Conservation (phyloP, 1,139 yeast species). For the Eremothecium coryli region DNA sequence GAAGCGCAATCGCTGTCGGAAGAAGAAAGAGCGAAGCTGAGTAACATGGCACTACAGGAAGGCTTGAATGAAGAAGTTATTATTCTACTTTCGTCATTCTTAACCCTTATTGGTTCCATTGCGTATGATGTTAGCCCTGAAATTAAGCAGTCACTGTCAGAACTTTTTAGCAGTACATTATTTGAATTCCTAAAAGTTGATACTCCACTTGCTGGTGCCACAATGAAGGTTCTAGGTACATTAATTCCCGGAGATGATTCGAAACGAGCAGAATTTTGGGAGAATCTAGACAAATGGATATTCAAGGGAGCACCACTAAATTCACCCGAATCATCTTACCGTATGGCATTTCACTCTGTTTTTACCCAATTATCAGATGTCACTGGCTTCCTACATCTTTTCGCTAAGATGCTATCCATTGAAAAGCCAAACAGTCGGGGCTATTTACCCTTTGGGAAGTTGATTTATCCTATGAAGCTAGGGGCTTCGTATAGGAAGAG, state of each 20-base stretch:
- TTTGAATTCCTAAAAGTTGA: conserved; percentile 41
- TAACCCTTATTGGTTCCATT: conserved; percentile 46
- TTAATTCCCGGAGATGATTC: conserved; percentile 39
- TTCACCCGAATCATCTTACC: conserved; percentile 19
- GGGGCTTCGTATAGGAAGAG: conserved; percentile 54
- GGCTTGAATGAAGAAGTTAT: conserved; percentile 76
- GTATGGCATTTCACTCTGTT: conserved; percentile 18
- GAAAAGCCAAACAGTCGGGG: conserved; percentile 34
- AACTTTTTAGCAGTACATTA: conserved; percentile 30
- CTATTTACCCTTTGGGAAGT: conserved; percentile 31
- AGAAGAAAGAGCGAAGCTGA: conserved; percentile 25
- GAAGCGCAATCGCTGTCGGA: conserved; percentile 25
- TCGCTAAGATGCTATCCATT: conserved; percentile 27
- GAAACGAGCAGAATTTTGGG: conserved; percentile 56
- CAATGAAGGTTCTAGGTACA: conserved; percentile 44
- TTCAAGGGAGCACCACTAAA: conserved; percentile 33
- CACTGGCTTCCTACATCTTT: conserved; percentile 48
- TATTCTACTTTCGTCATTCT: conserved; percentile 65
- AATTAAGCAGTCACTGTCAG: conserved; percentile 18
- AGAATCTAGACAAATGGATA: conserved; percentile 62
- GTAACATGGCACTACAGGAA: conserved; percentile 30
- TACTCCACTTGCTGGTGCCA: conserved; percentile 47
- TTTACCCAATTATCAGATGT: conserved; percentile 45
- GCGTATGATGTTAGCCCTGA: conserved; percentile 34
- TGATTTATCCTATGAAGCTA: conserved; percentile 53